Percentiles rank a stretch among this genome's conserved stretches.
Conservation (phyloP, 2,329 filamentous ascomycete genomes). For the Beauveria scarabaeidicola region DNA sequence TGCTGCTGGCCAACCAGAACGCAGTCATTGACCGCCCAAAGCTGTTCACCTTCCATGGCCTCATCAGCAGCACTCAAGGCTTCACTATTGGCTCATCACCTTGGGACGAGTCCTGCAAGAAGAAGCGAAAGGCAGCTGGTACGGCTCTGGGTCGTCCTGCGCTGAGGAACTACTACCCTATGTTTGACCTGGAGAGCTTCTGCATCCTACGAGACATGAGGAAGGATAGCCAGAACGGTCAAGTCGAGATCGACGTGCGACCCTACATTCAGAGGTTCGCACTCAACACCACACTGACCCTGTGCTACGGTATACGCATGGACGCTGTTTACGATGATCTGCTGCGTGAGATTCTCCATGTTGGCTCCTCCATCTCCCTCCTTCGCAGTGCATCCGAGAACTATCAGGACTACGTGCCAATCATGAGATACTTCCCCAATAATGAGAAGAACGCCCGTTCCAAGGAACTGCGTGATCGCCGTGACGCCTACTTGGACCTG, state of each 20-base stretch:
- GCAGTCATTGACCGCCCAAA: constrained; percentile 42
- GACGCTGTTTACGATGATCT: constrained; percentile 41
- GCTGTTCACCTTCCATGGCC: constrained; percentile 44
- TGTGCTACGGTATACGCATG: constrained; percentile 33
- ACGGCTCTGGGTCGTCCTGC: constrained; percentile 36
- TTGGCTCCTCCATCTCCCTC: constrained; percentile 21
- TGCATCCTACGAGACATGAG: constrained; percentile 39
- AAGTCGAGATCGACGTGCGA: constrained; percentile 35
- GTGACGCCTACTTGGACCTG: constrained; percentile 40
- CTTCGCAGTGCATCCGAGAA: constrained; percentile 44
- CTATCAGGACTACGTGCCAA: constrained; percentile 43
- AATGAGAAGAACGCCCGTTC: constrained; percentile 40
- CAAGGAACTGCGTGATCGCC: constrained; percentile 36
- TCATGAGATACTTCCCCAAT: constrained; percentile 40
- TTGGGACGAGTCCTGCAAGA: constrained; percentile 45
- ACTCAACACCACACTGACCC: constrained; percentile 14
- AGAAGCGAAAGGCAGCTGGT: constrained; percentile 42
- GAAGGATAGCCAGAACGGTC: constrained; percentile 21
- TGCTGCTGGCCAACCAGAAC: constrained; percentile 40
- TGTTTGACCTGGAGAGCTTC: constrained; percentile 46
- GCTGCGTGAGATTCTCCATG: constrained; percentile 47
- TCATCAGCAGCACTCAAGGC: constrained; percentile 42
- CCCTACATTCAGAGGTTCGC: constrained; percentile 44
- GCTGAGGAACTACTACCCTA: constrained; percentile 39
- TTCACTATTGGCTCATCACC: constrained; percentile 47